Percentiles rank a stretch among this genome's conserved stretches.
These are phyloP conservation scores for Atkinsonella hypoxylon DNA, from an alignment of 2,329 filamentous ascomycete genomes.

Conservation along the genomic window DNA sequence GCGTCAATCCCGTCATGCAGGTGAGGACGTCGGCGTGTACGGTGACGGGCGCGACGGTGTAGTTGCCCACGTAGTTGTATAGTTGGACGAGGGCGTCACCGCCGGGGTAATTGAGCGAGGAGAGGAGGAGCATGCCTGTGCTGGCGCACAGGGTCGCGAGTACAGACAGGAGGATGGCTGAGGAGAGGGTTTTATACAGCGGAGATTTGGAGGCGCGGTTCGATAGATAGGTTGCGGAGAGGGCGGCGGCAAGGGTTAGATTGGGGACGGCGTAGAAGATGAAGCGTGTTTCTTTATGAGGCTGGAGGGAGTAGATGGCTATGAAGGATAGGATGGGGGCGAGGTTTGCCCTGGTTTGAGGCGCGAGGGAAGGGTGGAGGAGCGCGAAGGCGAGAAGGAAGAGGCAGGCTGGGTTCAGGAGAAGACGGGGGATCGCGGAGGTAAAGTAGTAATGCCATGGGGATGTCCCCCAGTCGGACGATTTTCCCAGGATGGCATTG, in stretches of 20 bases:
- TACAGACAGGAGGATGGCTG: constrained; percentile 47
- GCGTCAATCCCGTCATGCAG: constrained; percentile 60
- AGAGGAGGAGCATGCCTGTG: constrained; percentile 59
- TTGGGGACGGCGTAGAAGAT: constrained; percentile 79
- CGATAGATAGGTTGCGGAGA: constrained; percentile 61
- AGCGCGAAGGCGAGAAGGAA: constrained; percentile 43
- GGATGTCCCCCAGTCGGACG: constrained; percentile 77
- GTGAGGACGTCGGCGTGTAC: constrained; percentile 55
- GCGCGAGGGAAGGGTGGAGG: constrained; percentile 31
- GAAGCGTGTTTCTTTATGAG: constrained; percentile 95
- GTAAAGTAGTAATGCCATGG: constrained; percentile 81
- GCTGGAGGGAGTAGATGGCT: constrained; percentile 71
- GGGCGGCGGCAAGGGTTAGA: constrained; percentile 64
- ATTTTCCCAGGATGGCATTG: constrained; percentile 76
- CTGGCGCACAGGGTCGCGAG: constrained; percentile 48
- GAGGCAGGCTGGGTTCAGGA: constrained; percentile 65
- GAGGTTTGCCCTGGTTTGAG: constrained; percentile 36
- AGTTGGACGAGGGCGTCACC: constrained; percentile 60
- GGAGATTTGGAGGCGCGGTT: constrained; percentile 50
- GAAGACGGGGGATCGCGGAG: constrained; percentile 67
- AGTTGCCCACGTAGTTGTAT: constrained; percentile 21
- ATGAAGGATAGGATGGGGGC: constrained; percentile 62
- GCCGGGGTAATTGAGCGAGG: constrained; percentile 87
- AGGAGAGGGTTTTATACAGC: constrained; percentile 40
- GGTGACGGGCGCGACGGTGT: constrained; percentile 16